Base-by-base conservation (phyloP, 768 basidiomycete genomes). In the Termitomyces titanicus region DNA sequence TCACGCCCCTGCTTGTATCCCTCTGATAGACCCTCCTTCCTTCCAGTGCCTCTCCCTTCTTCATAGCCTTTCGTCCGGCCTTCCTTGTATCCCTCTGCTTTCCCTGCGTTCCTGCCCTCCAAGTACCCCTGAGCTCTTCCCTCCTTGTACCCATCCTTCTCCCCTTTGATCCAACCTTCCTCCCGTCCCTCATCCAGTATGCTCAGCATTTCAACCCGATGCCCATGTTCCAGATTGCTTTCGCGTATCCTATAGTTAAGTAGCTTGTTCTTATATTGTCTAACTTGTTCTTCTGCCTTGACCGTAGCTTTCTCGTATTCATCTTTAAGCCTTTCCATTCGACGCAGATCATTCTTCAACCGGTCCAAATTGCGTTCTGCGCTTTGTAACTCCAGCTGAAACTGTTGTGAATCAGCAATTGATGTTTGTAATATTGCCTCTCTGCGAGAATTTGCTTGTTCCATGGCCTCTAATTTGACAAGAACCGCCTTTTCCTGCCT, bases 61-160 rank as follows among this genome's bases (percentile, higher is more conserved):
- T 74, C 72, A 43, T 64, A 63, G 0, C 53, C 46, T 47, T 40
- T 34, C 12, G 10, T 4, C 17, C 74, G 68, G 1, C 81, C 80
- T 33, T 70, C 66, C 43, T 70, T 71, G 45, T 68, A 60, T 0
- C 82, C 83, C 29, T 58, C 48, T 49, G 18, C 15, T 37, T 24
- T 37, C 11, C 84, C 85, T 33, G 71, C 73, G 47, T 70, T 66
- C 63, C 72, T 77, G 1, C 79, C 83, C 44, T 79, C 75, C 34
- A 74, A 71, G 39, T 64, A 61, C 0, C 55, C 49, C 35, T 45
- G 42, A 18, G 31, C 20, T 24, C 18, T 66, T 70, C 59, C 73
- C 68, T 2, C 80, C 77, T 27, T 68, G 10, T 74, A 46, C 2
- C 81, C 80, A 68, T 68, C 50, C 72, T 66, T 1, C 81, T 83